Evolutionary conservation across 306 rosid genomes (phyloP).

Genomic region (Trichosanthes cucumerina): DNA sequence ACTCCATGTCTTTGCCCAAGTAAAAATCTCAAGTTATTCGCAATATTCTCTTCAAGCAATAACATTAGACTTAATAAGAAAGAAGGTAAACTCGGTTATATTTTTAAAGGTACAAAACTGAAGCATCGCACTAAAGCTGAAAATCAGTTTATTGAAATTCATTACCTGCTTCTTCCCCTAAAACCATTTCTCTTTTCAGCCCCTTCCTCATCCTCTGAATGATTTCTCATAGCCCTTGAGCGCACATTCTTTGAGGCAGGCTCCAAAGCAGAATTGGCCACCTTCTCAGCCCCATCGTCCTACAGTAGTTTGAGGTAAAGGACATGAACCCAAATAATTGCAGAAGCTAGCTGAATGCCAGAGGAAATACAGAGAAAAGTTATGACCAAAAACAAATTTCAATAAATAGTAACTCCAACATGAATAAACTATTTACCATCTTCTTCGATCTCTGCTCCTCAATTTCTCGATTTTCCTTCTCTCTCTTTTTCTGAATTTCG

Average conservation of each 20-base stretch:
- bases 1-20: not conserved
- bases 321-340: slow-evolving; percentile 99
- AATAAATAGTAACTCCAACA: slow-evolving; percentile 55
- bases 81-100: not conserved
- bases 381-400: slow-evolving; percentile 59
- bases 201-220: slow-evolving; percentile 42
- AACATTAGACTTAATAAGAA: not conserved
- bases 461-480: slow-evolving; percentile 63
- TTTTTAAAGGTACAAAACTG: not conserved
- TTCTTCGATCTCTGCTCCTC: slow-evolving; percentile 64
- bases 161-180: slow-evolving; percentile 57
- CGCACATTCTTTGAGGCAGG: slow-evolving; percentile 28
- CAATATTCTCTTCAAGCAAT: not conserved
- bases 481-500: slow-evolving; percentile 80
- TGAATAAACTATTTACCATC: slow-evolving; percentile 63
- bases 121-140: not conserved
- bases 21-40: not conserved
- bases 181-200: slow-evolving; percentile 58
- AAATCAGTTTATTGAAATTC: slow-evolving; percentile 2
- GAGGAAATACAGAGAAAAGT: slow-evolving; percentile 76
- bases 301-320: slow-evolving; percentile 99
- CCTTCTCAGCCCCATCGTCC: slow-evolving; percentile 79
- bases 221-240: slow-evolving; percentile 36
- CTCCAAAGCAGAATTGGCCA: slow-evolving; percentile 41
- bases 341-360: slow-evolving; percentile 99